A percentile compares a stretch with the other conserved stretches of the same genome.
phyloP scores from a whole-genome alignment of 2,329 filamentous ascomycete genomes.

The Chlorencoelia australis region DNA sequence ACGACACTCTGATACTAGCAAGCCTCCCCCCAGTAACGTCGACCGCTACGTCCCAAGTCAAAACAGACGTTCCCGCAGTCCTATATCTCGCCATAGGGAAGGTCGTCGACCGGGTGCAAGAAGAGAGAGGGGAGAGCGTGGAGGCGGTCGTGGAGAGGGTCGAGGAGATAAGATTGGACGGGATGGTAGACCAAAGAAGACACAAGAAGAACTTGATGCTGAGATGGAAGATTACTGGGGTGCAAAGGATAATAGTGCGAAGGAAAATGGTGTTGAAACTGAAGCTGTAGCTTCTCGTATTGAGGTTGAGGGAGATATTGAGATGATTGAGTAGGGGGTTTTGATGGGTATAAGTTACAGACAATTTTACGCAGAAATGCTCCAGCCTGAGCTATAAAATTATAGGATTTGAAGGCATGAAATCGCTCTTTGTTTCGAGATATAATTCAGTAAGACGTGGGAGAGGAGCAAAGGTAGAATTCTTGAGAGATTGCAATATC shows the following conservation, averaged over 20 bases:
- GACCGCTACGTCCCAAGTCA: slow-evolving; percentile 28
- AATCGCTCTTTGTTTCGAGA: too few relatives aligned
- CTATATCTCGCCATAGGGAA: slow-evolving; percentile 40
- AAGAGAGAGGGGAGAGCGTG: slow-evolving; percentile 29
- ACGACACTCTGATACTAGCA: slow-evolving; percentile 28
- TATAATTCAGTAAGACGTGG: too few relatives aligned
- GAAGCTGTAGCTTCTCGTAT: slow-evolving; percentile 27
- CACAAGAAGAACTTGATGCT: slow-evolving; percentile 84
- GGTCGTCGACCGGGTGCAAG: slow-evolving; percentile 41
- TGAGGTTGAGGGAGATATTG: slow-evolving; percentile 45
- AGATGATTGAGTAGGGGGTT: slow-evolving; percentile 54
- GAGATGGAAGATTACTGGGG: slow-evolving; percentile 94
- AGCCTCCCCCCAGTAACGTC: slow-evolving; percentile 25
- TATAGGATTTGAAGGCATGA: too few relatives aligned
- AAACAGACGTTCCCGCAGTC: slow-evolving; percentile 46
- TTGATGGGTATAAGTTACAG: too few relatives aligned
- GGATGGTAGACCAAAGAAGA: slow-evolving; percentile 60
- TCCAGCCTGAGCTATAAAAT: too few relatives aligned
- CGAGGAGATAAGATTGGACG: slow-evolving; percentile 34
- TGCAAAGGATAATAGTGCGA: slow-evolving; percentile 30
- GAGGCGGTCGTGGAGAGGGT: slow-evolving; percentile 33
- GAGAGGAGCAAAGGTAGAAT: too few relatives aligned
- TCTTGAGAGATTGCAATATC: too few relatives aligned
- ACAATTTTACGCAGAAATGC: too few relatives aligned
- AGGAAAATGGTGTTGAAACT: slow-evolving; percentile 24